Evolutionary conservation across 257 asterid genomes (phyloP).

Genomic region (Marsdenia floribunda): DNA sequence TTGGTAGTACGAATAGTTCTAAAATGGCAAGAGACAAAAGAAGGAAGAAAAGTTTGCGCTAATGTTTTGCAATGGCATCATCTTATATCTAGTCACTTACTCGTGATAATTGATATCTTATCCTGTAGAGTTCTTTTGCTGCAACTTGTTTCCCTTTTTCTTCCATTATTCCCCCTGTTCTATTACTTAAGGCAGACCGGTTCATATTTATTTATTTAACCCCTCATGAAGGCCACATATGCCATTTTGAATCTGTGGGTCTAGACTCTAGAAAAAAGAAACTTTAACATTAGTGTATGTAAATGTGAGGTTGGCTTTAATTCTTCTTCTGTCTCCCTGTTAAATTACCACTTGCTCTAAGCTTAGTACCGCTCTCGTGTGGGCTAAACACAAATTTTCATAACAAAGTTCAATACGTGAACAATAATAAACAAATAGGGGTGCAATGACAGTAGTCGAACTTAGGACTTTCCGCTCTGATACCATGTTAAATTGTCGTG

Average conservation of each 20-base stretch:
- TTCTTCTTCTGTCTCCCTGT: neutral
- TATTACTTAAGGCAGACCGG: neutral
- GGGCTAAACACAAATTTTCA: too few relatives aligned
- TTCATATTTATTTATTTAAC: neutral
- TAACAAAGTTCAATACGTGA: too few relatives aligned
- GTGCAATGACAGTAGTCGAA: too few relatives aligned
- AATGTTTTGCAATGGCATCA: neutral
- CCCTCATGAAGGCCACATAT: neutral
- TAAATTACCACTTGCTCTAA: too few relatives aligned
- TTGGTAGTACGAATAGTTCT: neutral
- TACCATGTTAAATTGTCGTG: too few relatives aligned
- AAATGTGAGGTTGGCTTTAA: neutral
- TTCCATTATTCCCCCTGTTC: too few relatives aligned
- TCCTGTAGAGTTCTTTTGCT: neutral
- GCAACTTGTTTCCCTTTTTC: neutral
- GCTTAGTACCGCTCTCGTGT: too few relatives aligned
- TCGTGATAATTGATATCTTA: neutral
- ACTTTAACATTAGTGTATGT: too few relatives aligned
- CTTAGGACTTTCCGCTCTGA: too few relatives aligned
- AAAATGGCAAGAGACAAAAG: too few relatives aligned
- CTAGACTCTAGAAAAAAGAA: neutral
- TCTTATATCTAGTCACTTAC: neutral
- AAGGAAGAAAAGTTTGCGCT: neutral
- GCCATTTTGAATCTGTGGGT: neutral
- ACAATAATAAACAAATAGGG: too few relatives aligned